phyloP scores from a whole-genome alignment of 1,139 yeast genomes.

The Saccharomyces hybrid region DNA sequence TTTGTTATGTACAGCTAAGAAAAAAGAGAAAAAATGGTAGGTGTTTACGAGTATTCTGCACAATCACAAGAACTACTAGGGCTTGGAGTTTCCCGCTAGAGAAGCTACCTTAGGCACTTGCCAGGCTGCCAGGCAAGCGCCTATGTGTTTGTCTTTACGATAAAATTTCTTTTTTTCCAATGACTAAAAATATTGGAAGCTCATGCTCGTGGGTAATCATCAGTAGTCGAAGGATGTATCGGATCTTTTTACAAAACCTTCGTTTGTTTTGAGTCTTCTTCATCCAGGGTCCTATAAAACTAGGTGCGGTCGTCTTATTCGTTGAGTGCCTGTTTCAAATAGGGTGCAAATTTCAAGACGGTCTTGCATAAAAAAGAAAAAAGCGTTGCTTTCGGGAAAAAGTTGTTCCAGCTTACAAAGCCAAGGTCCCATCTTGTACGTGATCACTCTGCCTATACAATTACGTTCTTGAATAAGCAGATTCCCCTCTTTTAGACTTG shows the following conservation, averaged over 20 bases:
- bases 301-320: background rate
- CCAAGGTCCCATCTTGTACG: background rate
- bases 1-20: too few relatives aligned
- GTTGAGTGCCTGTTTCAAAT: background rate
- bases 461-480: background rate
- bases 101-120: background rate
- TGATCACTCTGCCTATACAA: background rate
- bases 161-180: background rate
- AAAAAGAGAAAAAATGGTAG: too few relatives aligned
- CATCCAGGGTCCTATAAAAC: background rate
- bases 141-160: background rate
- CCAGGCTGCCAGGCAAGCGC: background rate
- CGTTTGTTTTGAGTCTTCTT: background rate
- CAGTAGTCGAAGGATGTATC: background rate
- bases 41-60: too few relatives aligned
- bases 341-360: background rate
- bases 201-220: background rate
- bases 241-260: background rate
- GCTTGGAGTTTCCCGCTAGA: background rate
- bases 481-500: background rate
- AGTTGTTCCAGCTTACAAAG: background rate
- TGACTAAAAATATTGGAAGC: background rate
- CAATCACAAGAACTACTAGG: background rate
- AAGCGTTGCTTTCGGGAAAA: background rate
- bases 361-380: background rate